These are phyloP conservation scores for Allium sativum DNA, from an alignment of 106 monocot species.

Conservation along the genomic window DNA sequence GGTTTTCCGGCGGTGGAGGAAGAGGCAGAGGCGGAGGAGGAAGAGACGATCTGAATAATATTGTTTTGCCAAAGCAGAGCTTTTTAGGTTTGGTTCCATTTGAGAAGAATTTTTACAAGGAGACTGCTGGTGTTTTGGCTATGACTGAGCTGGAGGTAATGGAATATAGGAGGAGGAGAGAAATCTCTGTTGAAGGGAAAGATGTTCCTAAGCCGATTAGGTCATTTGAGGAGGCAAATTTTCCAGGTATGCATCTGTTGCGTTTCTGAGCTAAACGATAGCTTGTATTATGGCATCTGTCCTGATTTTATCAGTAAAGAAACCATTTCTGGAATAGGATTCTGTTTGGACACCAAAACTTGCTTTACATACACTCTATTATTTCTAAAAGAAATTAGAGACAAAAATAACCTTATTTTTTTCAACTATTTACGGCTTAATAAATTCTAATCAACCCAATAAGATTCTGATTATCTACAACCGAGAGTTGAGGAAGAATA, in stretches of 20 bases:
- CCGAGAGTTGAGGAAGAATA: too few species aligned
- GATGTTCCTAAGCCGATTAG: conserved; percentile 82
- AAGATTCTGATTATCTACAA: too few species aligned
- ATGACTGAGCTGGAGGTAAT: conserved; percentile 73
- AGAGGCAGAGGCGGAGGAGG: conserved; percentile 16
- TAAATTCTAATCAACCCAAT: too few species aligned
- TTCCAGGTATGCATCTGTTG: conserved; percentile 48
- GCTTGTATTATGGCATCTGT: too few species aligned
- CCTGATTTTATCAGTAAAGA: too few species aligned
- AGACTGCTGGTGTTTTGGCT: conserved; percentile 48
- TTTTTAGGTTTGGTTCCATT: conserved; percentile 67
- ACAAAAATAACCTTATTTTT: too few species aligned
- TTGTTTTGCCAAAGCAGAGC: conserved; percentile 64
- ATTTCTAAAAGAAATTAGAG: too few species aligned
- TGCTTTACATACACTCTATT: too few species aligned
- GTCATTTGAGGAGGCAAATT: conserved; percentile 69
- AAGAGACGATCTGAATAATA: conserved; percentile 46
- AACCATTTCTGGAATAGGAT: too few species aligned
- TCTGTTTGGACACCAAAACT: too few species aligned
- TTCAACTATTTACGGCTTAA: too few species aligned
- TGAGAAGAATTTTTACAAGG: conserved; percentile 85
- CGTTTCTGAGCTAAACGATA: too few species aligned
- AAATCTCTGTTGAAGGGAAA: conserved; percentile 72
- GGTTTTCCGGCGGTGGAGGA: conserved; percentile 3
- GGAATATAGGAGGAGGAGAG: conserved; percentile 41